phyloP scores from a whole-genome alignment of 495 filamentous ascomycete species.

The Opeltia flavorubescens region DNA sequence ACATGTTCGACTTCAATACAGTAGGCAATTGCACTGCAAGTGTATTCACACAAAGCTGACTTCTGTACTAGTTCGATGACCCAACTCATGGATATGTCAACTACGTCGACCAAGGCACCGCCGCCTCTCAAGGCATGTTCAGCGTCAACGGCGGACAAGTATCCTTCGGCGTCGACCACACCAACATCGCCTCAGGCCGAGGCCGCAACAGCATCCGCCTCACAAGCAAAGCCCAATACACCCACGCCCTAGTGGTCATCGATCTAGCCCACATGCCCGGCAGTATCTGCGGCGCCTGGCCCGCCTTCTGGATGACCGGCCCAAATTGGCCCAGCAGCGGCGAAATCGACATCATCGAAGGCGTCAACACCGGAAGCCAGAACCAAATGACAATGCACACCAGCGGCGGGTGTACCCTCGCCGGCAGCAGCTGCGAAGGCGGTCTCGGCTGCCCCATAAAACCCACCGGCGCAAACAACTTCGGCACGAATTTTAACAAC shows the following conservation, averaged over 20 bases:
- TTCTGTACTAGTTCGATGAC: slow-evolving; percentile 27
- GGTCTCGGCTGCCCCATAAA: slow-evolving; percentile 28
- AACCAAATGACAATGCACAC: slow-evolving; percentile 56
- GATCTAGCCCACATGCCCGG: slow-evolving; percentile 42
- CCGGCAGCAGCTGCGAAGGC: slow-evolving; percentile 35
- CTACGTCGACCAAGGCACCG: slow-evolving; percentile 38
- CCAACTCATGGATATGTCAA: slow-evolving; percentile 56
- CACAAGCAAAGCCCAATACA: slow-evolving; percentile 36
- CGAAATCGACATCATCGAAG: slow-evolving; percentile 61
- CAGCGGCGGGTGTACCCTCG: slow-evolving; percentile 34
- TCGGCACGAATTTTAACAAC: slow-evolving; percentile 44
- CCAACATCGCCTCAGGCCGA: slow-evolving; percentile 28
- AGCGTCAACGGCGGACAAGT: slow-evolving; percentile 27
- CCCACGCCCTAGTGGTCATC: slow-evolving; percentile 39
- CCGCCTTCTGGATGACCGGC: slow-evolving; percentile 41
- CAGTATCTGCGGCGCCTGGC: slow-evolving; percentile 40
- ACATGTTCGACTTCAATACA: slow-evolving; percentile 38
- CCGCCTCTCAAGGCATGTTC: slow-evolving; percentile 37
- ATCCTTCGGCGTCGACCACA: slow-evolving; percentile 27
- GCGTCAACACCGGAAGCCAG: slow-evolving; percentile 37
- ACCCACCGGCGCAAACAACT: slow-evolving; percentile 25
- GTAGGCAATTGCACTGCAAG: no score
- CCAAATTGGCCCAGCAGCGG: slow-evolving; percentile 49
- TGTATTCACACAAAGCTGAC: no score
- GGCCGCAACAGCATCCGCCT: slow-evolving; percentile 43